These are phyloP conservation scores for Rutstroemia sydowiana DNA, from an alignment of 2,329 filamentous ascomycete genomes.

Conservation along the genomic window DNA sequence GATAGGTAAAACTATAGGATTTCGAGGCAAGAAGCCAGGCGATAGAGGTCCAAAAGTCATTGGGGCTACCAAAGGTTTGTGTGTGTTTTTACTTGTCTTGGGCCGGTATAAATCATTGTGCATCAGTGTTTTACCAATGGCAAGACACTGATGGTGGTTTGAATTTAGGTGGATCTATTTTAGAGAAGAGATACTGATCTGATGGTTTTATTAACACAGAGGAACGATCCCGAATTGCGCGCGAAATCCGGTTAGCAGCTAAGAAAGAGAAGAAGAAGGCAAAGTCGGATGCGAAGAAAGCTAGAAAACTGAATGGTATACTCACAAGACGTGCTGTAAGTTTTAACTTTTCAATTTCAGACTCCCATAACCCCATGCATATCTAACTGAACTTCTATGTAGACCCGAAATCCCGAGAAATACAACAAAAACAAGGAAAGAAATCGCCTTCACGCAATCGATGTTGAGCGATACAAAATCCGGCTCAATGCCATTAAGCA, in stretches of 20 bases:
- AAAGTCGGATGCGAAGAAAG: conserved; percentile 24
- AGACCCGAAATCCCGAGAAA: conserved; percentile 31
- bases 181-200: background rate
- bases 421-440: conserved; percentile 31
- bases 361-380: background rate
- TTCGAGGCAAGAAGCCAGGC: background rate
- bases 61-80: conserved; percentile 12
- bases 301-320: conserved; percentile 21
- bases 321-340: conserved; percentile 20
- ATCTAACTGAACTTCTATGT: background rate
- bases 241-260: conserved; percentile 16
- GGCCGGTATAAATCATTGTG: no score
- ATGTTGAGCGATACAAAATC: conserved; percentile 28
- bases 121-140: no score
- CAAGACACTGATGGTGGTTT: no score
- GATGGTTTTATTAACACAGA: conserved; percentile 12
- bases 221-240: conserved; percentile 21
- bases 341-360: background rate
- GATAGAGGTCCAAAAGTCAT: conserved; percentile 2
- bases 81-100: background rate
- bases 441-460: conserved; percentile 27
- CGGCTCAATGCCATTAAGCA: conserved; percentile 26
- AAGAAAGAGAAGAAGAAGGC: conserved; percentile 25
- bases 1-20: conserved; percentile 1
- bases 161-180: no score